phyloP scores from a whole-genome alignment of 495 filamentous ascomycete species.

The Xylaria telfairii region DNA sequence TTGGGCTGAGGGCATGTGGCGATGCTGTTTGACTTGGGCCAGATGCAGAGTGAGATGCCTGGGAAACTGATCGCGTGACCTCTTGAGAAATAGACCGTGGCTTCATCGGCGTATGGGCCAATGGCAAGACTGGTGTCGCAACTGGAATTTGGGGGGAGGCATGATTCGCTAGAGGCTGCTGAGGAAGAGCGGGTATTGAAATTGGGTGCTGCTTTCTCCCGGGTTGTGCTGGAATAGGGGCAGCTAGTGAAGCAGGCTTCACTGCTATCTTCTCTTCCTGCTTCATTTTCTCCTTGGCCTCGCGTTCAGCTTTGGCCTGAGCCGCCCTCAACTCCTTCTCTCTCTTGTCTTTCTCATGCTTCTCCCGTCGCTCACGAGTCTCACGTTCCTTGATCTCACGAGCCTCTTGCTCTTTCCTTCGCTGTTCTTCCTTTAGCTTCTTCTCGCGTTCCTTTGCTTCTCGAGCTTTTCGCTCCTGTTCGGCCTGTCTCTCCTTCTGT shows the following conservation, averaged over 20 bases:
- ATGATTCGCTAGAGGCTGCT: conserved; percentile 50
- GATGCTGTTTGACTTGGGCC: conserved; percentile 69
- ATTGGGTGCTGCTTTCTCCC: conserved; percentile 55
- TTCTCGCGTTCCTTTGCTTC: conserved; percentile 72
- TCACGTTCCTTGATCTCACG: conserved; percentile 68
- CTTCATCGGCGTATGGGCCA: conserved; percentile 78
- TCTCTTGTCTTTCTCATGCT: conserved; percentile 64
- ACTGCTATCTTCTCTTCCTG: conserved; percentile 56
- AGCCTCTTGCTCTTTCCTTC: conserved; percentile 54
- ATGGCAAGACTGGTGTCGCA: conserved; percentile 82
- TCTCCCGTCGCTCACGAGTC: conserved; percentile 72
- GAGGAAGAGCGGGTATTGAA: conserved; percentile 60
- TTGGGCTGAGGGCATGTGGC: conserved; percentile 63
- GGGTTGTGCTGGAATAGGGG: conserved; percentile 50
- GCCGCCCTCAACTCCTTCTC: conserved; percentile 55
- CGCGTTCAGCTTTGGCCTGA: conserved; percentile 52
- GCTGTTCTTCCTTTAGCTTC: conserved; percentile 65
- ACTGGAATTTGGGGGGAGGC: conserved; percentile 80
- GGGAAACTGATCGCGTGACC: conserved; percentile 73
- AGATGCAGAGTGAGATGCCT: conserved; percentile 58
- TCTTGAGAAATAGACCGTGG: conserved; percentile 82
- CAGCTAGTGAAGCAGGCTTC: conserved; percentile 44
- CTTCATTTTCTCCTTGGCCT: conserved; percentile 59
- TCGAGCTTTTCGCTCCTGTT: conserved; percentile 78
- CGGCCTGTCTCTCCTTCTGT: conserved; percentile 80